A percentile compares a stretch with the other conserved stretches of the same genome.
Conservation (phyloP, 2,329 filamentous ascomycete genomes). For the Pseudovirgaria hyperparasitica region DNA sequence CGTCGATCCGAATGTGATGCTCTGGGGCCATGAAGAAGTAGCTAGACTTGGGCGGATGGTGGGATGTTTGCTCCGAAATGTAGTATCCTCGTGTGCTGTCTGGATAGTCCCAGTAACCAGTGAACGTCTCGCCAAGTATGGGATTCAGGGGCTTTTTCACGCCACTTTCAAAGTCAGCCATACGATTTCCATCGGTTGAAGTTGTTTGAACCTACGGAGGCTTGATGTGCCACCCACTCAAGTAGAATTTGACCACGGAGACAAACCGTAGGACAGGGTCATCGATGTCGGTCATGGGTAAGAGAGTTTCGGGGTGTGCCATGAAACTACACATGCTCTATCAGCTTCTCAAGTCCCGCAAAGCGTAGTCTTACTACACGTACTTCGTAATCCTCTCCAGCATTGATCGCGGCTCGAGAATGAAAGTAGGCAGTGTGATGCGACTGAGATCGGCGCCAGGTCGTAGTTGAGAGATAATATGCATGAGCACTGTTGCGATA, state of each 20-base stretch:
- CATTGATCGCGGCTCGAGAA: slow-evolving; percentile 95
- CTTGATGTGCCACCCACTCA: slow-evolving; percentile 98
- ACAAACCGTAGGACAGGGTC: slow-evolving; percentile 85
- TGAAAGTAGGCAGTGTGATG: slow-evolving; percentile 92
- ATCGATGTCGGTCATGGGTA: slow-evolving; percentile 75
- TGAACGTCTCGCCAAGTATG: slow-evolving; percentile 87
- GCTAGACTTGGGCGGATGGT: slow-evolving; percentile 95
- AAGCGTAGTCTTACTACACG: too few relatives aligned
- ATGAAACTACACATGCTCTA: slow-evolving; percentile 67
- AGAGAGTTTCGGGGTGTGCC: slow-evolving; percentile 92
- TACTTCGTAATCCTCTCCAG: slow-evolving; percentile 97
- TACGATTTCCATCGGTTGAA: too few relatives aligned
- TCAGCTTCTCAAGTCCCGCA: slow-evolving; percentile 2
- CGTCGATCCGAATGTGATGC: slow-evolving; percentile 88
- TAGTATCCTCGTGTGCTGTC: slow-evolving; percentile 85
- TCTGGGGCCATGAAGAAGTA: slow-evolving; percentile 98
- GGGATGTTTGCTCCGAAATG: slow-evolving; percentile 92
- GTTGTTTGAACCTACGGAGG: slow-evolving; percentile 67
- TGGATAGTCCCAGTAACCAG: slow-evolving; percentile 87
- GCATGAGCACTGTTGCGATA: slow-evolving; percentile 59
- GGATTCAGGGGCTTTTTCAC: slow-evolving; percentile 98
- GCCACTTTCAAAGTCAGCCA: too few relatives aligned
- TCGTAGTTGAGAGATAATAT: slow-evolving; percentile 94
- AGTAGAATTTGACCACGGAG: slow-evolving; percentile 92
- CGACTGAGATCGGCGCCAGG: slow-evolving; percentile 90